Evolutionary conservation across 306 rosid genomes (phyloP).

Genomic region (Castanospermum australe): DNA sequence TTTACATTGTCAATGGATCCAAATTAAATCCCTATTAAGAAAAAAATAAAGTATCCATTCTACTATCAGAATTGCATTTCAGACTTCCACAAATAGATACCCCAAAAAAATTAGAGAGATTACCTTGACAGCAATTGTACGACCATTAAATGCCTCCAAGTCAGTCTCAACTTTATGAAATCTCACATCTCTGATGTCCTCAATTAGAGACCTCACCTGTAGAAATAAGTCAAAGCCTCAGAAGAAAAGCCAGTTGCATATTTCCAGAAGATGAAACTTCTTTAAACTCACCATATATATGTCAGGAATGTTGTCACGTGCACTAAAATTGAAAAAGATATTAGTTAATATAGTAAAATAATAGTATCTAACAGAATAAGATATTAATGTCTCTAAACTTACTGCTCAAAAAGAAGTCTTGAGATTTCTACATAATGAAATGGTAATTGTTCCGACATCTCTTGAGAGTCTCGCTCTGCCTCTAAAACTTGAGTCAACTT

Average conservation of each 20-base stretch:
- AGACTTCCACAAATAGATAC: background rate
- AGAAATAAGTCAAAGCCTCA: conserved; percentile 25
- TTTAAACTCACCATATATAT: conserved; percentile 74
- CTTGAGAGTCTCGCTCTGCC: conserved; percentile 85
- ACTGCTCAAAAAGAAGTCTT: conserved; percentile 77
- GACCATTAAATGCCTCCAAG: conserved; percentile 83
- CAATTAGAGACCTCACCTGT: conserved; percentile 89
- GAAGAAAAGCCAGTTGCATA: conserved; percentile 8
- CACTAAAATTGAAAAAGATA: conserved; percentile 50
- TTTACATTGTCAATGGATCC: background rate
- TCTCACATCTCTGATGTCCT: conserved; percentile 88
- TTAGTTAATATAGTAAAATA: conserved; percentile 8
- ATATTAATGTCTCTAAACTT: conserved; percentile 33
- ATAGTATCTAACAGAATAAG: conserved; percentile 9
- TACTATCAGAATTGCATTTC: background rate
- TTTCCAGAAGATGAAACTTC: conserved; percentile 13
- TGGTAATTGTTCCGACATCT: conserved; percentile 80
- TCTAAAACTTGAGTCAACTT: conserved; percentile 86
- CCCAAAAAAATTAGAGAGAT: background rate
- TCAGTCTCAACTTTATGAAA: conserved; percentile 92
- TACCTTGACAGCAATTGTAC: conserved; percentile 94
- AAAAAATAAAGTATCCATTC: background rate
- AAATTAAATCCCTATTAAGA: background rate
- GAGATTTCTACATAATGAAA: conserved; percentile 96
- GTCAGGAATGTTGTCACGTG: conserved; percentile 78